A percentile compares a stretch with the other conserved stretches of the same genome.
Conservation (phyloP, 257 asterid genomes). For the Marsdenia floribunda region DNA sequence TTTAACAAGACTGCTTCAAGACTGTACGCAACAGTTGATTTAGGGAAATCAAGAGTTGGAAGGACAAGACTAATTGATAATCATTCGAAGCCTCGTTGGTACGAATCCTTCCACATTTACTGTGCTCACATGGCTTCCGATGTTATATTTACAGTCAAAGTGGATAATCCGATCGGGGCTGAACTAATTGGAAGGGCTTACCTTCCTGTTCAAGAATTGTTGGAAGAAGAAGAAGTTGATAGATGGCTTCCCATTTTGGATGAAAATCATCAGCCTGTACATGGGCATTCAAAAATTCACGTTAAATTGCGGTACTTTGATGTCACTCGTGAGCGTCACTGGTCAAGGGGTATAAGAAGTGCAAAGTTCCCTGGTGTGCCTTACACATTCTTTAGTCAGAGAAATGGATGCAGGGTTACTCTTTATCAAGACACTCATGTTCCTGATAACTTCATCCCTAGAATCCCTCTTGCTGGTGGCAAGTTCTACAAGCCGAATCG, state of each 20-base stretch:
- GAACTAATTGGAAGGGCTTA: conserved; percentile 39
- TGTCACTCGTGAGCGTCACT: conserved; percentile 22
- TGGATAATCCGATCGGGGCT: conserved; percentile 31
- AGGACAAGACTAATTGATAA: conserved; percentile 31
- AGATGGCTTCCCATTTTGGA: conserved; percentile 32
- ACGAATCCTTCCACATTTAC: conserved; percentile 37
- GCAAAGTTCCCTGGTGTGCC: conserved; percentile 39
- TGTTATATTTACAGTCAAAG: conserved; percentile 30
- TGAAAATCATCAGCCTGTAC: conserved; percentile 21
- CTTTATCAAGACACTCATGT: conserved; percentile 66
- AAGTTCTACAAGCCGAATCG: conserved; percentile 49
- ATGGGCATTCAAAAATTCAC: conserved; percentile 33
- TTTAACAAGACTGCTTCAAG: conserved; percentile 28
- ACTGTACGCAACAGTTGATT: conserved; percentile 54
- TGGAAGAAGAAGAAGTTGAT: conserved; percentile 23
- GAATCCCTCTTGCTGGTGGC: conserved; percentile 55
- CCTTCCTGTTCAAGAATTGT: conserved; percentile 25
- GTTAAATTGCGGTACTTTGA: conserved; percentile 27
- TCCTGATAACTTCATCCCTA: conserved; percentile 51
- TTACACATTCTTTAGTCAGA: conserved; percentile 54
- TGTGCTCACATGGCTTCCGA: conserved; percentile 35
- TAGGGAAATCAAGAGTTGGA: conserved; percentile 55
- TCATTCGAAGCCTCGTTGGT: conserved; percentile 31
- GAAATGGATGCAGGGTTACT: conserved; percentile 46
- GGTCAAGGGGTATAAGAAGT: conserved; percentile 27